Base-by-base conservation (phyloP, 768 basidiomycete genomes). In the Candolleomyces efflorescens region DNA sequence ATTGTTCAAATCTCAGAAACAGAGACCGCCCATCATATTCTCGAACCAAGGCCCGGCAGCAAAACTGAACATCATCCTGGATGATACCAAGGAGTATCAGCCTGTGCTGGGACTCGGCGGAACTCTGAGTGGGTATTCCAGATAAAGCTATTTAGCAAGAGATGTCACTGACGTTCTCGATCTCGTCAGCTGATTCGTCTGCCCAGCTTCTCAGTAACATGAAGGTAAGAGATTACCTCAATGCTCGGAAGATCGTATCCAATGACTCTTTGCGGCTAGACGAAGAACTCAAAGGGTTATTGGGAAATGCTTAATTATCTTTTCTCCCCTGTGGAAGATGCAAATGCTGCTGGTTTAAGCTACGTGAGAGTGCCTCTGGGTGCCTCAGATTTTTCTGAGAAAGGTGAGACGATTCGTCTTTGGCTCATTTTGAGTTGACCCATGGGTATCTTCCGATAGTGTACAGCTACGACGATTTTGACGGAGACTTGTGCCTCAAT, bases 321-420 rank as follows among this genome's bases (percentile, higher is more conserved):
- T 53, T 89, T 87, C 64, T 71, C 82, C 56, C 79, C 83, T 17
- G 77, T 78, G 1, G 84, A 89, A 66, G 84, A 75, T 2, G 78
- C 80, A 17, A 75, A 84, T 55, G 75, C 82, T 10, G 86, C 87
- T 24, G 88, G 86, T 6, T 69, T 90, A 47, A 82, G 82, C 48
- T 86, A 85, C 63, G 67, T 90, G 45, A 79, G 88, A 5, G 75
- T 89, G 20, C 81, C 87, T 0, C 73, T 90, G 4, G 89, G 87
- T 20, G 83, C 87, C 10, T 78, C 84, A 5, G 88, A 89, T 68
- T 89, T 89, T 63, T 86, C 88, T 12, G 72, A 79, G 2, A 71
- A 62, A 12, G 62, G 86, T 85, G 53, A 53, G 76, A 54, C 11
- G 24, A n/a, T 27, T 32, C 13, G 43, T 27, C n/a, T 20, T 18